These are phyloP conservation scores for Coemansia sp. DNA, from an alignment of 192 early-diverging fungal genomes.

Conservation along the genomic window DNA sequence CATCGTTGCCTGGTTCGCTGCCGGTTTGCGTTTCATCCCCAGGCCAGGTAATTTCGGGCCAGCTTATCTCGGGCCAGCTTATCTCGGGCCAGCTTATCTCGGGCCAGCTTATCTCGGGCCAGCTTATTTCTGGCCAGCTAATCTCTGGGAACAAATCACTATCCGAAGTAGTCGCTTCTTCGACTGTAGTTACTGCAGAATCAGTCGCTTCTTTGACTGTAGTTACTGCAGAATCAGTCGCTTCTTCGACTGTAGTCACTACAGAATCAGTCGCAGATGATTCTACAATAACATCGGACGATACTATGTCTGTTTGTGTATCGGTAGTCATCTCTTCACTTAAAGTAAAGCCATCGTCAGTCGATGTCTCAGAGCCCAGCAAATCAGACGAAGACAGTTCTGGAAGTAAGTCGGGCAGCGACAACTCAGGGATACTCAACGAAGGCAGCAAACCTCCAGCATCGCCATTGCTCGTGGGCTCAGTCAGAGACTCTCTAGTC, in stretches of 20 bases:
- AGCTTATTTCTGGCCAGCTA: not conserved
- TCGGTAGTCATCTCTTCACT: not conserved
- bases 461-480: not conserved
- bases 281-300: no score
- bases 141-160: not conserved
- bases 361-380: not conserved
- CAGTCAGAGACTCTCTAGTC: not conserved
- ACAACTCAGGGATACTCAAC: no score
- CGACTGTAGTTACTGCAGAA: not conserved
- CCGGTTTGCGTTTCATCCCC: not conserved
- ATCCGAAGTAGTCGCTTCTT: not conserved
- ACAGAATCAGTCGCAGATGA: not conserved
- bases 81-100: constrained; percentile 3
- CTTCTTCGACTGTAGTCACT: not conserved
- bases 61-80: constrained; percentile 19
- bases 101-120: constrained; percentile 8
- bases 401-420: not conserved
- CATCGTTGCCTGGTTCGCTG: not conserved
- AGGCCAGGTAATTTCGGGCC: constrained; percentile 15
- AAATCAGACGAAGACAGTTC: not conserved
- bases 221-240: not conserved
- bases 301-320: no score
- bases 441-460: not conserved
- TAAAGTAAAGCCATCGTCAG: not conserved
- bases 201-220: not conserved